Conservation (phyloP, 257 asterid species). For the Solanum chiquidenum region DNA sequence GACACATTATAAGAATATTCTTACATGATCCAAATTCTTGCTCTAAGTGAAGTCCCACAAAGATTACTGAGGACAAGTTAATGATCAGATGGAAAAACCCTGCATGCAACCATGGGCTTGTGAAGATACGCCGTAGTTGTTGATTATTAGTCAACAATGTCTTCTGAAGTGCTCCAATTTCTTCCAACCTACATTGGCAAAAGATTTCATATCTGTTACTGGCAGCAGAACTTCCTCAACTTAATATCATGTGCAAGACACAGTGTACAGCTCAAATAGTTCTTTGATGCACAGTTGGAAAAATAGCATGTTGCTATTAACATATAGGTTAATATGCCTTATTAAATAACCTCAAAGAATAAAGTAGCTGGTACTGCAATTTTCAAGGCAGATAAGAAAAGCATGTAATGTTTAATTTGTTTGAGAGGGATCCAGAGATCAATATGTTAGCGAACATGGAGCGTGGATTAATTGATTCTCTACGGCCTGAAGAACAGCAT, state of each 20-base stretch:
- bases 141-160: conserved; percentile 35
- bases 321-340: background rate
- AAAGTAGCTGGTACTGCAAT: background rate
- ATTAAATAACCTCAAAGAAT: background rate
- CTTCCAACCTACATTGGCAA: conserved; percentile 40
- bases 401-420: background rate
- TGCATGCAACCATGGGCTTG: conserved; percentile 76
- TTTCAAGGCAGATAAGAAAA: background rate
- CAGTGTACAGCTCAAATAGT: background rate
- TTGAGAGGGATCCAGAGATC: background rate
- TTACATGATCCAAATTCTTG: conserved; percentile 89
- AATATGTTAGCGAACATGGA: background rate
- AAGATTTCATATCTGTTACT: background rate
- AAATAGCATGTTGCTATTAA: background rate
- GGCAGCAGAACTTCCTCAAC: background rate
- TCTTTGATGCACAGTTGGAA: background rate
- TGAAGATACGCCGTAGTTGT: conserved; percentile 68
- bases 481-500: background rate
- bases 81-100: conserved; percentile 71
- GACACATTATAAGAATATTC: background rate
- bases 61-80: conserved; percentile 48
- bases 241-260: background rate
- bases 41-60: conserved; percentile 79
- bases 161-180: conserved; percentile 66
- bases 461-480: background rate